Evolutionary conservation across 2,329 filamentous ascomycete species (phyloP).

Genomic region (Nemania bipapillata): DNA sequence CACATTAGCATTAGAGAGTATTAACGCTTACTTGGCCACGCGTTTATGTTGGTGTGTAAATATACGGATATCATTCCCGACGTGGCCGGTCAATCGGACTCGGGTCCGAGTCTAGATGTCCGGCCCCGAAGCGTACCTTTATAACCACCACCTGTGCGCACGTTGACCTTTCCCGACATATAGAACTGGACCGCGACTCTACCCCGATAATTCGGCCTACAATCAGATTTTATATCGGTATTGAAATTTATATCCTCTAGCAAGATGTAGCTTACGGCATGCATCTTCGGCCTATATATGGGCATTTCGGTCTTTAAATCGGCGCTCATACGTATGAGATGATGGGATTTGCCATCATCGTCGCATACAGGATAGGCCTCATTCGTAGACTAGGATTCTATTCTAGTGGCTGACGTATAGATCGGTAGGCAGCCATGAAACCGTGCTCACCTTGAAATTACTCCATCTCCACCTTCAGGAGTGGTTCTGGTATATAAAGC

Average conservation of each 20-base stretch:
- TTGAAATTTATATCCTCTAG: neutral
- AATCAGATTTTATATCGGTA: neutral
- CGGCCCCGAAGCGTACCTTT: too few relatives aligned
- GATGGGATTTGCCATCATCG: neutral
- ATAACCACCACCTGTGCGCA: too few relatives aligned
- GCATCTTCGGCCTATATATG: neutral
- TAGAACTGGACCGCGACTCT: neutral
- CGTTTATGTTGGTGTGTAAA: too few relatives aligned
- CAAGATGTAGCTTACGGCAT: neutral
- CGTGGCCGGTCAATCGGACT: too few relatives aligned
- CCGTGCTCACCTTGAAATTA: neutral
- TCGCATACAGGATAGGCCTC: neutral
- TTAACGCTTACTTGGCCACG: too few relatives aligned
- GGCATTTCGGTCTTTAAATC: neutral
- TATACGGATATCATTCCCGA: too few relatives aligned
- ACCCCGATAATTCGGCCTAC: neutral
- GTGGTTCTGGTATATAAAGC: constrained; percentile 8
- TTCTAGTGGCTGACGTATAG: neutral
- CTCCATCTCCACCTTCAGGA: neutral
- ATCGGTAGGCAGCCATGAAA: neutral
- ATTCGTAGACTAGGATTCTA: neutral
- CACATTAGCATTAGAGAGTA: too few relatives aligned
- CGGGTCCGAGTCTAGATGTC: too few relatives aligned
- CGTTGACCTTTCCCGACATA: neutral
- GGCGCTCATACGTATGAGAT: neutral